Evolutionary conservation across 805 yeast genomes (phyloP), one percentile per base, ranked within the genome.

Genomic region (Kluyveromyces starmeri): DNA sequence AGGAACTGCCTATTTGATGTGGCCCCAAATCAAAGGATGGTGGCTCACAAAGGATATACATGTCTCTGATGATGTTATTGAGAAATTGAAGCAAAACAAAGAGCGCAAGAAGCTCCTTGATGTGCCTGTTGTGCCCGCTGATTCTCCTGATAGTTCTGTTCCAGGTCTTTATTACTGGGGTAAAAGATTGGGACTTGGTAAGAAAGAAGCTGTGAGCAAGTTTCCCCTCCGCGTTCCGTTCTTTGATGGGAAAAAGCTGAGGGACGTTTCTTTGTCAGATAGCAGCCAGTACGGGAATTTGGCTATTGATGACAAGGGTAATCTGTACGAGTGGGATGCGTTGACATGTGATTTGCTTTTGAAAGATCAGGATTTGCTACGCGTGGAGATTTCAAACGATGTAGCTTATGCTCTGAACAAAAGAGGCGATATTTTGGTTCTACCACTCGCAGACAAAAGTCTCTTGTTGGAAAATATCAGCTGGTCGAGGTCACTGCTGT

Each of bases 121-220:
- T 11, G 34, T 59, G 3, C 64, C 64, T 5, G 27, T 38, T 1
- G 50, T 67, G 2, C 59, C 47, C 13, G 35, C 39, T 3, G 43
- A 62, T 35, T 51, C 58, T 11, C 61, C 63, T 26, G 58, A 55
- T 26, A 58, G 69, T 4, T 41, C 54, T 1, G 64, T 62, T 3
- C 78, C 79, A 0, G 83, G 85, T 7, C 58, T 80, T 7, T 78
- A 76, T 44, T 48, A 71, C 11, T 77, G 83, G 70, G 89, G 88
- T 32, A 68, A 65, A 6, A 36, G 32, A 17, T 7, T 31, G 11
- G 36, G 39, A 5, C 24, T 20, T 11, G 36, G 33, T 9, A 41
- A 74, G 3, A 30, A 20, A 21, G 22, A 76, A 47, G 55, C 19
- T 45, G 59, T 27, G 53, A 49, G 40, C 62, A 65, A 31, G 43